Conservation (phyloP, 768 basidiomycete species). For the Tulasnella sp. region DNA sequence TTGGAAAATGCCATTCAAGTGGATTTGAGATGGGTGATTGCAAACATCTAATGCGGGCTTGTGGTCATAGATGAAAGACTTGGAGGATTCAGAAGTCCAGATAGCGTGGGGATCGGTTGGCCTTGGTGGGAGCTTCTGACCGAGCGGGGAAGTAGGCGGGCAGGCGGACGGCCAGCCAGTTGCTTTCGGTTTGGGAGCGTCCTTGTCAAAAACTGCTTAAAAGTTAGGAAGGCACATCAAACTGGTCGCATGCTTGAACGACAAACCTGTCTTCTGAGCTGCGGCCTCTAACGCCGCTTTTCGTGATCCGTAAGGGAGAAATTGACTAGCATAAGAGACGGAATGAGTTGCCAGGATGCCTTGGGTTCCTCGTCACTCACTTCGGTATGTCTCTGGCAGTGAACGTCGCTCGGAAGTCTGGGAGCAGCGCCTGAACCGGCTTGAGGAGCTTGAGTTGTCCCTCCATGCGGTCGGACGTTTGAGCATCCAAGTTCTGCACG, state of each 20-base stretch:
- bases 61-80: slow-evolving; percentile 51
- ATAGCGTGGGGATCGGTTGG: slow-evolving; percentile 16
- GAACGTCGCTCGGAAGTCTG: slow-evolving; percentile 48
- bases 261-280: slow-evolving; percentile 38
- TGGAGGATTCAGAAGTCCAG: slow-evolving; percentile 22
- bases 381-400: slow-evolving; percentile 34
- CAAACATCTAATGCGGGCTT: slow-evolving; percentile 51
- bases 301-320: slow-evolving; percentile 40
- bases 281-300: slow-evolving; percentile 40
- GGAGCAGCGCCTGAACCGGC: slow-evolving; percentile 44
- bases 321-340: slow-evolving; percentile 39
- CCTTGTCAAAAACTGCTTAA: background rate
- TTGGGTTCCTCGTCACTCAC: slow-evolving; percentile 29
- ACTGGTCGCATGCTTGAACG: slow-evolving; percentile 29
- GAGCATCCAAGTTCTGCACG: slow-evolving; percentile 9
- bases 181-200: slow-evolving; percentile 39
- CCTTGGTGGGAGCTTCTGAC: background rate
- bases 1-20: slow-evolving; percentile 33
- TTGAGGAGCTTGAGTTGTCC: slow-evolving; percentile 41
- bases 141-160: slow-evolving; percentile 32
- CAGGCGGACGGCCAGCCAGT: slow-evolving; percentile 39
- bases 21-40: slow-evolving; percentile 42
- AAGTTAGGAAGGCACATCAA: too few species aligned
- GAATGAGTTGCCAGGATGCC: background rate
- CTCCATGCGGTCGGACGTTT: slow-evolving; percentile 28